phyloP scores from a whole-genome alignment of 116 monocot genomes.

The Trichopus zeylanicus region DNA sequence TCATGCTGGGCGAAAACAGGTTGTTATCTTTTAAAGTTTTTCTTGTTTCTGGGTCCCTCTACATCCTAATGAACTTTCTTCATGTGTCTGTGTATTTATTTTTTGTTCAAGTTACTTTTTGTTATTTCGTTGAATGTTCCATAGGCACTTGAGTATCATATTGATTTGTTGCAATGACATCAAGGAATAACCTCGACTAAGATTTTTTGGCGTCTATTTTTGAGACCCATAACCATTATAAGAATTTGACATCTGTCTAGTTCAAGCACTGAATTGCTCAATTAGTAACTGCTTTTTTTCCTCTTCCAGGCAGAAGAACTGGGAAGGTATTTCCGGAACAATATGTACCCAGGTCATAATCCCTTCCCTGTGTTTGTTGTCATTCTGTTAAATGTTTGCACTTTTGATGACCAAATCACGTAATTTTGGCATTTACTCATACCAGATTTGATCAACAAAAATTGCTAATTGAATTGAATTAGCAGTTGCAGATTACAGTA shows the following conservation, averaged over 20 bases:
- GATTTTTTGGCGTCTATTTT: no score
- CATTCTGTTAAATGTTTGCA: neutral
- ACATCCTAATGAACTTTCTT: neutral
- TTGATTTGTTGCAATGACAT: no score
- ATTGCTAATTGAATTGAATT: neutral
- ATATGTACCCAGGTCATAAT: conserved; percentile 92
- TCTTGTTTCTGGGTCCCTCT: neutral
- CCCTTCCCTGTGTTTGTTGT: neutral
- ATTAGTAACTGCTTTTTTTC: neutral
- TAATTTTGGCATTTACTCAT: no score
- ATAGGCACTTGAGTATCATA: no score
- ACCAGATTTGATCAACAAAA: neutral
- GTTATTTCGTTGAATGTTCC: no score
- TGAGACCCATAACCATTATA: no score
- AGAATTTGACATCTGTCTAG: no score
- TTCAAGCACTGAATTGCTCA: neutral
- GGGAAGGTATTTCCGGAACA: conserved; percentile 92
- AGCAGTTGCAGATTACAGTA: neutral
- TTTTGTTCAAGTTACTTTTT: no score
- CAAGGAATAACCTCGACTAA: no score
- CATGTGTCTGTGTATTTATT: no score
- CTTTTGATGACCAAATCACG: neutral
- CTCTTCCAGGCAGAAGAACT: conserved; percentile 81
- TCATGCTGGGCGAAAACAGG: conserved; percentile 99
- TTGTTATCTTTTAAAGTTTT: conserved; percentile 8